Evolutionary conservation across 768 basidiomycete species (phyloP).

Genomic region (Amanita muscaria): DNA sequence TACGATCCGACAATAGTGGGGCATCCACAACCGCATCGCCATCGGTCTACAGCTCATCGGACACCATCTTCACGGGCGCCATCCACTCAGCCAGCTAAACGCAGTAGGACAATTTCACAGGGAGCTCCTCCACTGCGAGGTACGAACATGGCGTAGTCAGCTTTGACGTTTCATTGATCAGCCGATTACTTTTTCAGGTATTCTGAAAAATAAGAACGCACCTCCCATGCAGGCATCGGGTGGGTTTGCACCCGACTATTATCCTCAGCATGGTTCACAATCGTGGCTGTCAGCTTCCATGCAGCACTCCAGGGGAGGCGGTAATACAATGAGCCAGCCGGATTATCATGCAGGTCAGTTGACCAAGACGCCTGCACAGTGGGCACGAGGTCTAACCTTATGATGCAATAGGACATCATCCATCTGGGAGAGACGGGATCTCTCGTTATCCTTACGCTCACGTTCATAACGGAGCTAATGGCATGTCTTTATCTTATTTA

Average conservation of each 20-base stretch:
- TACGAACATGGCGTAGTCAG: background rate
- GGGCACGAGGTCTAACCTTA: background rate
- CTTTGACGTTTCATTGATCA: background rate
- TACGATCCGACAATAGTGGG: too few relatives aligned
- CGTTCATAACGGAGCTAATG: constrained; percentile 1
- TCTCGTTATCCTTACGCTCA: background rate
- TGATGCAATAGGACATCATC: constrained; percentile 1
- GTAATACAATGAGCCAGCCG: background rate
- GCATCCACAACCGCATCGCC: background rate
- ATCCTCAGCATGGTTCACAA: background rate
- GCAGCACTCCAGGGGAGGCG: background rate
- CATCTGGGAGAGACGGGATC: constrained; percentile 2
- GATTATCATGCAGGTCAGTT: constrained; percentile 7
- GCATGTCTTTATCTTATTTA: background rate
- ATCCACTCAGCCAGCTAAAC: background rate
- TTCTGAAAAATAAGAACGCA: constrained; percentile 3
- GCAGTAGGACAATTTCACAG: constrained; percentile 1
- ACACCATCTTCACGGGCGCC: background rate
- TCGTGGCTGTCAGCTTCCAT: background rate
- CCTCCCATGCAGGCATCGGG: constrained; percentile 7
- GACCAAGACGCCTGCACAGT: background rate
- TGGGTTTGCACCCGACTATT: background rate
- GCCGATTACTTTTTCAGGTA: background rate
- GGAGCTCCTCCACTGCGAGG: background rate
- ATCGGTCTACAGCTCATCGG: background rate